Evolutionary conservation across 1,139 yeast genomes (phyloP), one percentile per base, ranked within the genome.

Genomic region (Meyerozyma athensensis): DNA sequence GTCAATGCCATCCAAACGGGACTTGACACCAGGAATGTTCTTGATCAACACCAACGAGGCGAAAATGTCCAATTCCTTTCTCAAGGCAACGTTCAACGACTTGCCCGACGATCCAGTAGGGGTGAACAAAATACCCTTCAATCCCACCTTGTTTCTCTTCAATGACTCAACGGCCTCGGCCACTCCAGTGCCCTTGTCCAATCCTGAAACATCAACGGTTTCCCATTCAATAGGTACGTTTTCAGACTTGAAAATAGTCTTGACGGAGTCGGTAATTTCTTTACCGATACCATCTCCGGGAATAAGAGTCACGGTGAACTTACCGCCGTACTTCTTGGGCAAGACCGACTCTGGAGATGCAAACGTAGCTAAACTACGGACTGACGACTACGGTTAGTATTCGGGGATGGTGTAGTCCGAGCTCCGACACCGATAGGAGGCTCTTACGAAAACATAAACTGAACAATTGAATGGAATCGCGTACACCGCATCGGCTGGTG

Each of bases 271-370:
- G 43, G 97, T 84, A 63, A 89, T 86, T 72, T 92, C 97, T 61
- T 83, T 84, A 66, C 98, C 98, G 49, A 90, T 84, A 78, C 98
- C 98, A 63, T 92, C 98, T 65, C 90, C 92, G 46, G 97, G 97
- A 56, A 92, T 84, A 62, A 92, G 75, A 40, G 97, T 89, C 42
- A 89, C 95, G 41, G 90, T 84, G 75, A 78, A 90, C 63, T 82
- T 83, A 47, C 96, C 96, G 53, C 97, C 97, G 68, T 87, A 89
- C 71, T 87, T 86, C 74, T 86, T 86, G 56, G 96, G 95, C 56
- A 83, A 72, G 45, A 77, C 77, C 45, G 79, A 60, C 58, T 80
- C 86, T 41, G 81, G 71, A 34, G 72, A 60, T 45, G 77, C 65
- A 56, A 68, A 70, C 36, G 77, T 65, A 42, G 79, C 78, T 50